Conservation (phyloP, 192 early-diverging fungal species). For the Backusella tuberculispora region DNA sequence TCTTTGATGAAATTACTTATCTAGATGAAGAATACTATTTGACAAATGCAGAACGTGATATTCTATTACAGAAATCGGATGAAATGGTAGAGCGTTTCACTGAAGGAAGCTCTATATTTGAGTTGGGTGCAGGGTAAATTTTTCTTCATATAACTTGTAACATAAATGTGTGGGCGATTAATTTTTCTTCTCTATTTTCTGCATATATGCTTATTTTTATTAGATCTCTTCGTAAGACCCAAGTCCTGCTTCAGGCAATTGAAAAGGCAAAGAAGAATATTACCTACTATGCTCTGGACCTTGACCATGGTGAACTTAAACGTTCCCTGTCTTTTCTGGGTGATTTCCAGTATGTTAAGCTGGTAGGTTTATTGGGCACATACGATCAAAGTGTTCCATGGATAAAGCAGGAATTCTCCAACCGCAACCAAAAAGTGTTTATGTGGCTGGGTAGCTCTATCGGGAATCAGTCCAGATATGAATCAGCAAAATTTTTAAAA, state of each 20-base stretch:
- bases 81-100: constrained; percentile 67
- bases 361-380: constrained; percentile 84
- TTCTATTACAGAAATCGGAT: constrained; percentile 64
- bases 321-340: constrained; percentile 72
- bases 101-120: constrained; percentile 76
- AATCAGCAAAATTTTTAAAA: constrained; percentile 70
- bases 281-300: constrained; percentile 90
- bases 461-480: constrained; percentile 71
- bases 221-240: constrained; percentile 88
- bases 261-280: constrained; percentile 61
- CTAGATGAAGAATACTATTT: constrained; percentile 82
- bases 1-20: constrained; percentile 93
- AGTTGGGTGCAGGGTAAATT: constrained; percentile 86
- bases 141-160: neutral
- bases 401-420: constrained; percentile 38
- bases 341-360: constrained; percentile 65
- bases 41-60: constrained; percentile 84
- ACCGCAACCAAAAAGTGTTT: constrained; percentile 63
- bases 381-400: constrained; percentile 84
- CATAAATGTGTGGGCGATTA: neutral
- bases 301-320: constrained; percentile 78
- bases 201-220: neutral
- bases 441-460: constrained; percentile 93
- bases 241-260: constrained; percentile 77
- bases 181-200: neutral